Conservation (phyloP, 345 rosid species). For the Gossypium longicalyx region DNA sequence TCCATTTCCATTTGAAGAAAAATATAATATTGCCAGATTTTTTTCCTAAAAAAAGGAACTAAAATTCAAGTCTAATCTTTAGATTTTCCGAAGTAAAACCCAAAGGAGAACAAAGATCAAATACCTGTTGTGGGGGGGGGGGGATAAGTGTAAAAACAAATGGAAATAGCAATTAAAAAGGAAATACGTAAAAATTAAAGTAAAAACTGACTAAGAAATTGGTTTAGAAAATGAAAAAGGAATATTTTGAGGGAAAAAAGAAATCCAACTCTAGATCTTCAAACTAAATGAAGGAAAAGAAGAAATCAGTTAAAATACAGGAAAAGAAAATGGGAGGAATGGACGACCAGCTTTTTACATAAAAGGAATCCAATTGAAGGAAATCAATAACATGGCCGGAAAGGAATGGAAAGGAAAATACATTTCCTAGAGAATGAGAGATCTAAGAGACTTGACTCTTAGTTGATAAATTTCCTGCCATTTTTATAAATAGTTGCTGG, state of each 20-base stretch:
- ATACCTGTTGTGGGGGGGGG: too few species aligned
- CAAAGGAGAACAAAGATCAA: not conserved
- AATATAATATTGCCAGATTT: too few species aligned
- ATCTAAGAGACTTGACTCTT: not conserved
- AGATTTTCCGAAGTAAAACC: not conserved
- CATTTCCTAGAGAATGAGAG: not conserved
- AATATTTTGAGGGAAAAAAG: not conserved
- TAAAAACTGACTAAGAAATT: not conserved
- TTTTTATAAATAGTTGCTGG: not conserved
- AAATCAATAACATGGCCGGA: not conserved
- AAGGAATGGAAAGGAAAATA: not conserved
- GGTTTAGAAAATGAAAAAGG: not conserved
- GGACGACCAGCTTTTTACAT: not conserved
- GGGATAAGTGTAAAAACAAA: not conserved
- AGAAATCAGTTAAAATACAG: not conserved
- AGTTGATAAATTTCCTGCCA: not conserved
- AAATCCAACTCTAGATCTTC: not conserved
- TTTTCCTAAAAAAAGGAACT: too few species aligned
- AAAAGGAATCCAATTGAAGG: not conserved
- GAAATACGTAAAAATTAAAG: not conserved
- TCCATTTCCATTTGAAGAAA: conserved; percentile 59
- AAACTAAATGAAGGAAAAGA: not conserved
- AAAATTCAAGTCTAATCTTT: too few species aligned
- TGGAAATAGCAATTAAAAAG: not conserved
- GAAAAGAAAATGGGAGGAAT: not conserved